Base-by-base conservation (phyloP, 1,139 yeast genomes). In the Yamadazyma epiphylla region DNA sequence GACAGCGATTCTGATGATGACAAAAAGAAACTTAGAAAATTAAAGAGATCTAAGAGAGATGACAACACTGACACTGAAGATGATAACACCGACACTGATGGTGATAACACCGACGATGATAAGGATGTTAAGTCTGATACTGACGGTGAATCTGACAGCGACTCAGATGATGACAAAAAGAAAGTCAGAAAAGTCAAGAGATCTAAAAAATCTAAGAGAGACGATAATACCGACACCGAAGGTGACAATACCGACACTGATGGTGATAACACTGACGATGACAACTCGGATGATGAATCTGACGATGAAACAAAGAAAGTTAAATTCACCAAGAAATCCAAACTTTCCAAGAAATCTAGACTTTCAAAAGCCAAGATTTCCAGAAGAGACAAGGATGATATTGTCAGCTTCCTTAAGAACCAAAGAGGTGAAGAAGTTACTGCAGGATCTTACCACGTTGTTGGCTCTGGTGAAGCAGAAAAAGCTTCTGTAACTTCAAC, bases 361-460 rank as follows among this genome's bases (percentile, higher is more conserved):
- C 7, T 7, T 7, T 17, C 20, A 7, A 17, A 7, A 7, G 7
- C 20, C 10, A 17, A 10, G 20, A 17, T 7, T 5, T 10, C 9
- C 17, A 27, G 15, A 12, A 29, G 36, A 31, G 28, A 23, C 11
- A 14, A 15, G 13, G 29, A 21, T 8, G 25, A 25, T 19, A 17
- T 27, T 19, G 23, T 27, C 10, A 27, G 22, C 11, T 16, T 17
- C 12, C 23, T 26, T 5, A 27, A 25, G 17, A 20, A 19, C 3
- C 33, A 27, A 27, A 19, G 27, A 21, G 30, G 33, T 13, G 27
- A 30, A 26, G 22, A 27, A 19, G 14, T 26, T 4, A 17, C n/a
- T 5, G 13, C 7, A n/a, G 27, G 27, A 12, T 17, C 15, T 8
- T 25, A 16, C 15, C 5, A 9, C 9, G 27, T 20, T 5, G 27